Conservation (phyloP, 768 basidiomycete species). For the Leucocoprinus sp. region DNA sequence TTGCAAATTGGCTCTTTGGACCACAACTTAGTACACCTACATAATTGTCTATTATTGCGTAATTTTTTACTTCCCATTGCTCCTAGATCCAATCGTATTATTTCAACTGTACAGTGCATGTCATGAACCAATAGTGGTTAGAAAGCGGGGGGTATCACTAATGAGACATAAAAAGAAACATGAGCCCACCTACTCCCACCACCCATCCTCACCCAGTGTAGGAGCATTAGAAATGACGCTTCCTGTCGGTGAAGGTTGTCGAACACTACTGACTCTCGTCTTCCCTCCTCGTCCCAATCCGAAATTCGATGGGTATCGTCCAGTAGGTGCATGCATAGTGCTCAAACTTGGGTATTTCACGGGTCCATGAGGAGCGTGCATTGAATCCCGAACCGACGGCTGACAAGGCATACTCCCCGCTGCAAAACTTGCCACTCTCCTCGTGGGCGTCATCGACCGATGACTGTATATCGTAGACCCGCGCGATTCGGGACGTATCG, state of each 20-base stretch:
- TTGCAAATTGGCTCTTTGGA: constrained; percentile 75
- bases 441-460: constrained; percentile 45
- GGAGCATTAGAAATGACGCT: constrained; percentile 69
- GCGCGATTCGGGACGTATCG: constrained; percentile 67
- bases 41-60: neutral
- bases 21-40: neutral
- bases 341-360: constrained; percentile 18
- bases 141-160: constrained; percentile 15
- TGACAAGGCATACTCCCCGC: constrained; percentile 14
- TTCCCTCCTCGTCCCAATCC: constrained; percentile 29
- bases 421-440: constrained; percentile 22
- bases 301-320: constrained; percentile 27
- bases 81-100: constrained; percentile 22
- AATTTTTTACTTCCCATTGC: neutral
- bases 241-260: constrained; percentile 61
- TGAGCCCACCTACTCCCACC: constrained; percentile 49
- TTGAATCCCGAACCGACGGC: constrained; percentile 69
- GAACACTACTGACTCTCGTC: constrained; percentile 26
- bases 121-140: constrained; percentile 9
- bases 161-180: constrained; percentile 8
- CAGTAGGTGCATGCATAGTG: constrained; percentile 25
- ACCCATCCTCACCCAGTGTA: constrained; percentile 67
- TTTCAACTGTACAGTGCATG: constrained; percentile 22
- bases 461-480: constrained; percentile 52
- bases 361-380: constrained; percentile 35